phyloP scores from a whole-genome alignment of 352 stramenopile species.

The Globisporangium middletonii region DNA sequence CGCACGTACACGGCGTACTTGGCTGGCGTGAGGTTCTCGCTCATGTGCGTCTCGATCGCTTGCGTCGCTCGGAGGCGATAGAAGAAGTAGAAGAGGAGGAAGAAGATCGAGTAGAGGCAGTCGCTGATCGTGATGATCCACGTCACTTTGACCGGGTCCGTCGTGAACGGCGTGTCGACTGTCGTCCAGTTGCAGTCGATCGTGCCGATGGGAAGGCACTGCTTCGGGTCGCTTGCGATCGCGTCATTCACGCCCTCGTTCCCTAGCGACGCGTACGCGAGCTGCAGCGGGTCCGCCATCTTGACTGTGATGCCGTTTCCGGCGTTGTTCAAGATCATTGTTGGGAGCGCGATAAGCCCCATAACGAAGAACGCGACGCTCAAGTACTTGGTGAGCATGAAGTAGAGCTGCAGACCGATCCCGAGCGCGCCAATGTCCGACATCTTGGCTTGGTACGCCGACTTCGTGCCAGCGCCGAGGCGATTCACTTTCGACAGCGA shows the following conservation, averaged over 20 bases:
- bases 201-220: constrained; percentile 40
- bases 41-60: constrained; percentile 58
- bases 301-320: constrained; percentile 60
- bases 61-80: constrained; percentile 34
- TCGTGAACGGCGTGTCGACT: constrained; percentile 66
- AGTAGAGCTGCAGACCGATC: constrained; percentile 83
- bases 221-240: constrained; percentile 24
- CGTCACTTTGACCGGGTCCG: constrained; percentile 37
- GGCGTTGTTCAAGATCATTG: constrained; percentile 55
- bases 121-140: constrained; percentile 75
- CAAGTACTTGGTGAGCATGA: constrained; percentile 34
- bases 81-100: constrained; percentile 56
- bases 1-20: constrained; percentile 81
- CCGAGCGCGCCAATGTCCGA: constrained; percentile 68
- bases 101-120: constrained; percentile 56
- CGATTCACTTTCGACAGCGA: constrained; percentile 41
- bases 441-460: constrained; percentile 57
- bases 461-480: constrained; percentile 58
- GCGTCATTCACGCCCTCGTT: constrained; percentile 73
- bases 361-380: constrained; percentile 51
- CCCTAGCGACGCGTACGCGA: constrained; percentile 68
- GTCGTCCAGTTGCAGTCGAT: constrained; percentile 70
- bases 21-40: constrained; percentile 70
- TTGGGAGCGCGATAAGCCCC: constrained; percentile 53
- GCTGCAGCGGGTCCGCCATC: constrained; percentile 59